Evolutionary conservation across 192 early-diverging fungal genomes (phyloP).

Genomic region (Jimgerdemannia flammicorona): DNA sequence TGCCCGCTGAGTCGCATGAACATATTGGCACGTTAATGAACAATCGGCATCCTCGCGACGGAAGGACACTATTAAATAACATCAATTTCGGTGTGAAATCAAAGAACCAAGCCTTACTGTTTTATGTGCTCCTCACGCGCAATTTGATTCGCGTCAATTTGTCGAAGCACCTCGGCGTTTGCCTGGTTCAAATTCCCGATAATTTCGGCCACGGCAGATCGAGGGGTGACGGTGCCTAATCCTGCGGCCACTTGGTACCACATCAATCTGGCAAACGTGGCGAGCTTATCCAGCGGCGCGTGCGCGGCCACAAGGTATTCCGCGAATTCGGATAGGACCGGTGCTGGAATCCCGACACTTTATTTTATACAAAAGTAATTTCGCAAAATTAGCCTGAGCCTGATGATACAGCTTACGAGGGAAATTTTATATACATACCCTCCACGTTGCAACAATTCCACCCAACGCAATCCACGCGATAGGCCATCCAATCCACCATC

Average conservation of each 20-base stretch:
- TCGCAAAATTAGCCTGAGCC: not conserved
- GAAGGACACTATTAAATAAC: not conserved
- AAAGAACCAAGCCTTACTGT: constrained; percentile 12
- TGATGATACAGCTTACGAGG: not conserved
- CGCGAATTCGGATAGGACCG: constrained; percentile 25
- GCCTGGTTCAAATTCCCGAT: constrained; percentile 30
- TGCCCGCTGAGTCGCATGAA: constrained; percentile 16
- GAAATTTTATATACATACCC: constrained; percentile 20
- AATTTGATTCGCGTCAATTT: constrained; percentile 16
- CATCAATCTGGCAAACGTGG: constrained; percentile 27
- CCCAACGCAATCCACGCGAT: constrained; percentile 31
- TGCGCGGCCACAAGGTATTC: constrained; percentile 13
- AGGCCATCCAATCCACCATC: constrained; percentile 15
- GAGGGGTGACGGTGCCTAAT: constrained; percentile 16
- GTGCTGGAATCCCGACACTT: constrained; percentile 35
- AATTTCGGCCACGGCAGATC: constrained; percentile 24
- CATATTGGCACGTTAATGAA: no score
- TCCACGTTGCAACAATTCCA: constrained; percentile 28
- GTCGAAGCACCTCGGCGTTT: constrained; percentile 16
- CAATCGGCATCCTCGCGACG: no score
- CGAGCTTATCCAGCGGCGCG: constrained; percentile 16
- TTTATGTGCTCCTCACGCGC: constrained; percentile 9
- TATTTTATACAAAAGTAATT: not conserved
- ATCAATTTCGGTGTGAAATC: not conserved
- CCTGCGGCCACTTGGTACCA: constrained; percentile 39